Evolutionary conservation across 495 filamentous ascomycete genomes (phyloP).

Genomic region (Trichoderma reesei): DNA sequence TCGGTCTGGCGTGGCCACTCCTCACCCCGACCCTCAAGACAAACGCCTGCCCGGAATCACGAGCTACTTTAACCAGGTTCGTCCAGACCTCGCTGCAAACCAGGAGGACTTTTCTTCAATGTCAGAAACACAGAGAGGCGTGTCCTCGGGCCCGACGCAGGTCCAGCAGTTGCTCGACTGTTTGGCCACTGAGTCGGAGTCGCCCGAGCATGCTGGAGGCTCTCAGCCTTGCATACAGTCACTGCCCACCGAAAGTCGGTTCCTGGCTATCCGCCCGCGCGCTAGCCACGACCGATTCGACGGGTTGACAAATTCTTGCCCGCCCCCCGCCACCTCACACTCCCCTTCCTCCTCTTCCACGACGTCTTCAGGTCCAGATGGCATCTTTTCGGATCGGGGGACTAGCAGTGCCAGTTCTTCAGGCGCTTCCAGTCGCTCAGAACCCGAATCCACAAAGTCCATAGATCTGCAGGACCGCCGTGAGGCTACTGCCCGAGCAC

Average conservation of each 20-base stretch:
- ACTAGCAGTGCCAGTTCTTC: not conserved
- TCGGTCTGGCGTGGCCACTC: conserved; percentile 76
- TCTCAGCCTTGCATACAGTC: conserved; percentile 5
- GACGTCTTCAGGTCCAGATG: not conserved
- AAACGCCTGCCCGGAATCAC: conserved; percentile 85
- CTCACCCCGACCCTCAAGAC: conserved; percentile 79
- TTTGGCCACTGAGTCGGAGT: not conserved
- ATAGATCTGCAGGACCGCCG: not conserved
- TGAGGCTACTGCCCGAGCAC: not conserved
- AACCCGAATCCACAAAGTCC: not conserved
- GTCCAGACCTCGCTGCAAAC: conserved; percentile 46
- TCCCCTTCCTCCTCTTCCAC: not conserved
- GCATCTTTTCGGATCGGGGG: not conserved
- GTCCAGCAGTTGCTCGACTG: conserved; percentile 4
- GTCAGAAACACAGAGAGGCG: not conserved
- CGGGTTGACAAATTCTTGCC: not conserved
- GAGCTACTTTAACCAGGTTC: conserved; percentile 96
- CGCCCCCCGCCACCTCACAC: not conserved
- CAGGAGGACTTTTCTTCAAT: conserved; percentile 9
- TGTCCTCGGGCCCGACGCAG: not conserved
- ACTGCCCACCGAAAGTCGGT: not conserved
- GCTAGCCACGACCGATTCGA: not conserved
- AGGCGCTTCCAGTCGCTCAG: not conserved
- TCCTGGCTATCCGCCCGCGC: not conserved
- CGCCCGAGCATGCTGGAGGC: not conserved